phyloP scores from a whole-genome alignment of 2,329 filamentous ascomycete species.

The Alternaria angustiovoidea region DNA sequence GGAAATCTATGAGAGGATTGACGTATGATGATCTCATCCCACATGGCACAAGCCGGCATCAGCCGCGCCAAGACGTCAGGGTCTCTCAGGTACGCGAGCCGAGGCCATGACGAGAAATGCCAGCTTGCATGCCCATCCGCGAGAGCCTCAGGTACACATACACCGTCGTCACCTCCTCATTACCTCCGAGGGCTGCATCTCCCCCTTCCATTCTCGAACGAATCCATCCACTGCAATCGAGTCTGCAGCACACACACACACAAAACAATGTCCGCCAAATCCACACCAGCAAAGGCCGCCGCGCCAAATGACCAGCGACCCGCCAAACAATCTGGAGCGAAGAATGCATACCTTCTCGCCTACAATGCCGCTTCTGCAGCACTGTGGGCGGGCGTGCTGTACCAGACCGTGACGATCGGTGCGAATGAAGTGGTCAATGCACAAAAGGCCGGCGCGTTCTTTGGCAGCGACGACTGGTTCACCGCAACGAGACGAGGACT shows the following conservation, averaged over 20 bases:
- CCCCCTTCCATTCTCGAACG: too few relatives aligned
- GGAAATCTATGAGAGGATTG: not conserved
- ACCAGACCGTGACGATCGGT: slow-evolving; percentile 68
- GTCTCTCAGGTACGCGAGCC: slow-evolving; percentile 14
- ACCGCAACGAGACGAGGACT: slow-evolving; percentile 23
- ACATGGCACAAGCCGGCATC: slow-evolving; percentile 12
- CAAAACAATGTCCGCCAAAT: slow-evolving; percentile 9
- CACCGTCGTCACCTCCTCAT: not conserved
- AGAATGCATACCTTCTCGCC: slow-evolving; percentile 72
- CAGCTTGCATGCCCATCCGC: not conserved
- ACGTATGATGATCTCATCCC: slow-evolving; percentile 27
- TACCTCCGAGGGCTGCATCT: too few relatives aligned
- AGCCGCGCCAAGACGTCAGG: slow-evolving; percentile 19
- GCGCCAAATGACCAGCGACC: slow-evolving; percentile 14
- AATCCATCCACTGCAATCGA: not conserved
- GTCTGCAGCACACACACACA: not conserved
- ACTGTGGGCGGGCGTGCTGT: slow-evolving; percentile 81
- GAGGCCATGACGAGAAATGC: slow-evolving; percentile 12
- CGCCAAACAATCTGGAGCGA: slow-evolving; percentile 17
- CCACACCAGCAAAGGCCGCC: not conserved
- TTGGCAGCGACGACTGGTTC: slow-evolving; percentile 17
- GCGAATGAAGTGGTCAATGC: slow-evolving; percentile 22
- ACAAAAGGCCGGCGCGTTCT: slow-evolving; percentile 22
- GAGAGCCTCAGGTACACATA: slow-evolving; percentile 1
- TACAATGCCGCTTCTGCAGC: slow-evolving; percentile 84